A percentile compares a stretch with the other conserved stretches of the same genome.
phyloP scores from a whole-genome alignment of 139 green algal species.

The Ettlia oleoabundans region DNA sequence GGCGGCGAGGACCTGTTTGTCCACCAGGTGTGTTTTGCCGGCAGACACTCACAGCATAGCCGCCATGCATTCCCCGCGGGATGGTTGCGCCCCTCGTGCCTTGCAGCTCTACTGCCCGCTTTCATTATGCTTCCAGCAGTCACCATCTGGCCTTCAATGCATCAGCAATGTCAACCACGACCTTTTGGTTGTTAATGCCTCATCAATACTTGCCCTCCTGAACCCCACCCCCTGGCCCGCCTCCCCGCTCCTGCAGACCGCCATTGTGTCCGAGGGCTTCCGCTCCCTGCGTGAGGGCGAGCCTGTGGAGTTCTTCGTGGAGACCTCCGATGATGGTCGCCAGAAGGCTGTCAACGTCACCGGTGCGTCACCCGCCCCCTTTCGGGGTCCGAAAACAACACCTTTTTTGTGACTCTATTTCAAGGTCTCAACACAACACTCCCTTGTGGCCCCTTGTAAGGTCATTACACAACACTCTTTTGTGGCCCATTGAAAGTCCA shows the following conservation, averaged over 20 bases:
- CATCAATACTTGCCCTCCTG: too few species aligned
- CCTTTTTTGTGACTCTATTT: background rate
- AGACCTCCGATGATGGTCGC: constrained; percentile 66
- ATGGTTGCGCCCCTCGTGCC: too few species aligned
- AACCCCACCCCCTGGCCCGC: too few species aligned
- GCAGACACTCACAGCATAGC: background rate
- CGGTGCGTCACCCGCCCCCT: constrained; percentile 31
- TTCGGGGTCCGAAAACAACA: background rate
- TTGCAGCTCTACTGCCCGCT: too few species aligned
- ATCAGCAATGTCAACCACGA: too few species aligned
- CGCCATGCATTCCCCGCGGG: constrained; percentile 6
- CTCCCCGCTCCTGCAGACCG: too few species aligned
- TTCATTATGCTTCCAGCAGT: too few species aligned
- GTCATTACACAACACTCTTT: too few species aligned
- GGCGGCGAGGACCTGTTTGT: constrained; percentile 79
- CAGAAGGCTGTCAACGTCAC: constrained; percentile 63
- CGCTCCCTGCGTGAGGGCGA: constrained; percentile 76
- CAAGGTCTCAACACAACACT: background rate
- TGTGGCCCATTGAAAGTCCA: too few species aligned
- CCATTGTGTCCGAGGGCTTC: constrained; percentile 82
- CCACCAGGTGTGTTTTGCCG: constrained; percentile 73
- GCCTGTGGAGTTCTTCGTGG: constrained; percentile 77
- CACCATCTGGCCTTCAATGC: too few species aligned
- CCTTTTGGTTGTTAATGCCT: too few species aligned
- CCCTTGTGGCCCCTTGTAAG: too few species aligned